phyloP scores from a whole-genome alignment of 1,139 yeast species.

The Starmera stellimalicola region DNA sequence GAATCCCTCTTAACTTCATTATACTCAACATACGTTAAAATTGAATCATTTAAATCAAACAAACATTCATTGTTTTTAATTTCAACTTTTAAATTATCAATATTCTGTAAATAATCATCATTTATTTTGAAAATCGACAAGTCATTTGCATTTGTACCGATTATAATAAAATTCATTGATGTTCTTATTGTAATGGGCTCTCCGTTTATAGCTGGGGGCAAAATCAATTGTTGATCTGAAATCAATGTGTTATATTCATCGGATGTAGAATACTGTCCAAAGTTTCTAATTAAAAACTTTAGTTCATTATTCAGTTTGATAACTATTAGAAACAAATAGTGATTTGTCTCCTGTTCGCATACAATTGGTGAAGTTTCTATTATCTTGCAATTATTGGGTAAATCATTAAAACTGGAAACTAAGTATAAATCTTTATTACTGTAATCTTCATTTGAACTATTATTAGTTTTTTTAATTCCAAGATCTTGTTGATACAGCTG shows the following conservation, averaged over 20 bases:
- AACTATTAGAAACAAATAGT: conserved; percentile 13
- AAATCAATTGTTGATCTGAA: conserved; percentile 9
- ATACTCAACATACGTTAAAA: conserved; percentile 37
- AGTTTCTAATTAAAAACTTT: conserved; percentile 8
- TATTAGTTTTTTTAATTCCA: conserved; percentile 1
- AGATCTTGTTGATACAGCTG: conserved; percentile 9
- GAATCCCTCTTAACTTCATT: conserved; percentile 2
- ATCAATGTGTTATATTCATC: conserved; percentile 3
- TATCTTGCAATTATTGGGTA: conserved; percentile 9
- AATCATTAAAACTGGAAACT: conserved; percentile 14
- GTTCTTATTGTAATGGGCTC: conserved; percentile 15
- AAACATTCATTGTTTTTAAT: conserved; percentile 30
- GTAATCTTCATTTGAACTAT: conserved; percentile 3
- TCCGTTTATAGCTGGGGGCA: conserved; percentile 20
- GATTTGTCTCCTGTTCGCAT: conserved; percentile 12
- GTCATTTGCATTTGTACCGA: conserved; percentile 20
- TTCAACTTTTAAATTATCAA: conserved; percentile 9
- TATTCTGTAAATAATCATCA: conserved; percentile 9
- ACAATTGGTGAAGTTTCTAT: conserved; percentile 18
- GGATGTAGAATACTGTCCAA: conserved; percentile 15
- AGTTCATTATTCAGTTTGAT: conserved; percentile 13
- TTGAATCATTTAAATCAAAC: conserved; percentile 41
- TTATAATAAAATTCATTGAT: conserved; percentile 13
- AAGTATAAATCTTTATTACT: conserved; percentile 25
- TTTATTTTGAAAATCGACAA: conserved; percentile 16